Base-by-base conservation (phyloP, 129 eudicot genomes). In the Tagetes erecta region DNA sequence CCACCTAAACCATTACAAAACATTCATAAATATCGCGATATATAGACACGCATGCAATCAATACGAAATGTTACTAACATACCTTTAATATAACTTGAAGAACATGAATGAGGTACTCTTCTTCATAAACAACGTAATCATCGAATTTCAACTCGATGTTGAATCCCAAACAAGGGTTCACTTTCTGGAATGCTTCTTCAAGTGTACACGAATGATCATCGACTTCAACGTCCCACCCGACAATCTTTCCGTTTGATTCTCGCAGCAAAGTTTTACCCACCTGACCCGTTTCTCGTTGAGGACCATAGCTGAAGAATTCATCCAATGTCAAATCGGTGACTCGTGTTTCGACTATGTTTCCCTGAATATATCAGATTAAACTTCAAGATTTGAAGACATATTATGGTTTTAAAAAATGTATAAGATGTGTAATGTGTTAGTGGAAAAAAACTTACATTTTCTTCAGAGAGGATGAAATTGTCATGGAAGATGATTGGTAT, bases 61-160 rank as follows among this genome's bases (percentile, higher is more conserved):
- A 77, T 27, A 33, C 14, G 11, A 45, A 45, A 77, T 34, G 52
- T 65, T 13, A 38, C 6, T 31, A 38, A 37, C 31, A 46, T 73
- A 86, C 90, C 81, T 88, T 68, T 62, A 89, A 59, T 76, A 90
- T 80, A 68, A 90, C 20, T 76, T 88, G 82, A 56, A 93, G 88
- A 36, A 80, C 84, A 77, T 78, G 75, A 77, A 59, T 59, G 41
- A 93, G 87, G 55, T 81, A 37, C 42, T 83, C 88, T 60, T 83
- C 78, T 51, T 88, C 58, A 73, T 93, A 93, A 10, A 93, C 92
- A 39, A 90, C 47, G 45, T 84, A 37, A 75, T 93, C 96, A 65
- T 93, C 98, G 42, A 93, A 88, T 53, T 93, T 93, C 71, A 93
- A 81, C 82, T 93, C 98, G 39, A 93, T 83, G 84, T 90, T 90